A percentile compares a stretch with the other conserved stretches of the same genome.
Evolutionary conservation across 2,329 filamentous ascomycete genomes (phyloP).

Genomic region (Aspergillus carbonarius): DNA sequence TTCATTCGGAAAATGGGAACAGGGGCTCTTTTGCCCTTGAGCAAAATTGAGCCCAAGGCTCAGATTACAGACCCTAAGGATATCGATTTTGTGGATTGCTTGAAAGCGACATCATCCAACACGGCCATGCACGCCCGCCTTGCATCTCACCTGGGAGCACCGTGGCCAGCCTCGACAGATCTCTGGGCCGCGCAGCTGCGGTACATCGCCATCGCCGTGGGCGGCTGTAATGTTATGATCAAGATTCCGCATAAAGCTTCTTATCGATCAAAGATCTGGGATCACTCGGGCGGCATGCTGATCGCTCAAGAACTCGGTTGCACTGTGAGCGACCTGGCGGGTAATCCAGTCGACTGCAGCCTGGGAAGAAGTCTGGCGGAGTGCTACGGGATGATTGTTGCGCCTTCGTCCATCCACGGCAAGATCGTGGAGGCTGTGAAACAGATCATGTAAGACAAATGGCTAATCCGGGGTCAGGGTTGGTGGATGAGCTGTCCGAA

Average conservation of each 20-base stretch:
- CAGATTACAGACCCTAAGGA: constrained; percentile 31
- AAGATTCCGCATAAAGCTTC: constrained; percentile 46
- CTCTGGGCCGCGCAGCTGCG: constrained; percentile 56
- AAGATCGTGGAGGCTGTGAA: constrained; percentile 34
- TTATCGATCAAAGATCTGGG: constrained; percentile 54
- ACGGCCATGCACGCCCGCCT: constrained; percentile 40
- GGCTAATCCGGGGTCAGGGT: neutral
- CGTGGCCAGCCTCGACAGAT: constrained; percentile 50
- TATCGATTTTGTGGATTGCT: constrained; percentile 49
- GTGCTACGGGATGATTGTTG: constrained; percentile 45
- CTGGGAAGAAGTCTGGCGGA: constrained; percentile 40
- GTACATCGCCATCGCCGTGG: constrained; percentile 53
- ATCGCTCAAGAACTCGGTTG: constrained; percentile 53
- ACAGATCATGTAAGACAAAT: constrained; percentile 16
- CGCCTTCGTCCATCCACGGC: constrained; percentile 37
- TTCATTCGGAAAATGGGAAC: constrained; percentile 41
- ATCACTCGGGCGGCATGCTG: constrained; percentile 56
- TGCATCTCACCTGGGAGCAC: constrained; percentile 39
- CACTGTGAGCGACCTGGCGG: constrained; percentile 52
- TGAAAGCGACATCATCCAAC: constrained; percentile 38
- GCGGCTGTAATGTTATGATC: constrained; percentile 50
- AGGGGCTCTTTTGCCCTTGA: constrained; percentile 32
- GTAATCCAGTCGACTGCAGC: constrained; percentile 50
- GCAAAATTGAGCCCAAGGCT: constrained; percentile 29
- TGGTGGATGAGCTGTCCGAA: neutral